These are phyloP conservation scores for Cornus controversa DNA, from an alignment of 148 eudicot genomes.

Conservation along the genomic window DNA sequence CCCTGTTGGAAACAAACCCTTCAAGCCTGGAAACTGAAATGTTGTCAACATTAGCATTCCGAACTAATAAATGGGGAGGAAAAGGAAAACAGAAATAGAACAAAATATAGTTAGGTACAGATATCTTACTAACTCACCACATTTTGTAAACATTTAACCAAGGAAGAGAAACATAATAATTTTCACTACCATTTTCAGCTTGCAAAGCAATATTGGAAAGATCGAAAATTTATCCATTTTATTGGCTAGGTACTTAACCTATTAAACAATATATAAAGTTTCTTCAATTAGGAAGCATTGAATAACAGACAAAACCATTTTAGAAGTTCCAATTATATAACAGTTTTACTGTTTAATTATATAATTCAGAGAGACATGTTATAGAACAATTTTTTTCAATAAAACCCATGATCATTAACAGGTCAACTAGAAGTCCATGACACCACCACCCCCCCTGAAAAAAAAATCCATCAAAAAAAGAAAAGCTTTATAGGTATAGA, in stretches of 20 bases:
- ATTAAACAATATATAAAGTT: not conserved
- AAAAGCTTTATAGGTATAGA: not conserved
- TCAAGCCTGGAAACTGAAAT: constrained; percentile 97
- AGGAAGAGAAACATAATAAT: not conserved
- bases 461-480: not conserved
- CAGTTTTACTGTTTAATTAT: not conserved
- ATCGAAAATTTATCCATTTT: not conserved
- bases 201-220: not conserved
- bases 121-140: not conserved
- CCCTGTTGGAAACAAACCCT: constrained; percentile 98
- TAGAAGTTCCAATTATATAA: not conserved
- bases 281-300: not conserved
- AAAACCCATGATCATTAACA: not conserved
- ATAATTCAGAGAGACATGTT: not conserved
- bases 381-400: not conserved
- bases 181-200: constrained; percentile 1
- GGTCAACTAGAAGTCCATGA: not conserved
- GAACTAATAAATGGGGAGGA: constrained; percentile 5
- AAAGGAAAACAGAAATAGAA: constrained; percentile 2
- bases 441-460: not conserved
- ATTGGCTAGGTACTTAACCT: not conserved
- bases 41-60: constrained; percentile 34
- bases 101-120: not conserved
- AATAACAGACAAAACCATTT: not conserved
- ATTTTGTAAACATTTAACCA: not conserved